These are phyloP conservation scores for Camptophora hylomeconis DNA, from an alignment of 2,329 filamentous ascomycete genomes.

Conservation along the genomic window DNA sequence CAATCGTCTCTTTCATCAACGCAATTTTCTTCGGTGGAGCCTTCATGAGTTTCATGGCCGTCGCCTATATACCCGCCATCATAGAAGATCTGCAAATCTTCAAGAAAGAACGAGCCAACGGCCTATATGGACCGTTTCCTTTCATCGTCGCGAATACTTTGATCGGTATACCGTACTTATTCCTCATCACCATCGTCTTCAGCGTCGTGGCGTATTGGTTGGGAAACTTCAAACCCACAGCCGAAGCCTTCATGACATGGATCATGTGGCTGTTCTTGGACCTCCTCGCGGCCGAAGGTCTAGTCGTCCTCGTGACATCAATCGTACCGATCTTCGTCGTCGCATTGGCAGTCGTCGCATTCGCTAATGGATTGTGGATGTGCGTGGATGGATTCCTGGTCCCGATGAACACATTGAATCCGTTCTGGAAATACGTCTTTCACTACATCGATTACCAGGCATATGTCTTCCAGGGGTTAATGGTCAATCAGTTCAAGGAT, in stretches of 20 bases:
- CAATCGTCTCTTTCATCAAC: constrained; percentile 72
- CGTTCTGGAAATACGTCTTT: constrained; percentile 71
- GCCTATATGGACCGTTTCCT: constrained; percentile 60
- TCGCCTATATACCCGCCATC: constrained; percentile 74
- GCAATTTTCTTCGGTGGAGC: constrained; percentile 65
- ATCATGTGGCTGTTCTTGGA: constrained; percentile 79
- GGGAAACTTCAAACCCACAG: constrained; percentile 56
- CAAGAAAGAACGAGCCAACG: constrained; percentile 67
- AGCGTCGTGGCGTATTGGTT: constrained; percentile 69
- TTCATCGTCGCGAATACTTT: constrained; percentile 71
- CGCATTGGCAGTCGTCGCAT: constrained; percentile 64
- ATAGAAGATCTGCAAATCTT: constrained; percentile 65
- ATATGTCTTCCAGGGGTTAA: constrained; percentile 86
- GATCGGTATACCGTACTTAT: constrained; percentile 69
- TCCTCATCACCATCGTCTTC: constrained; percentile 64
- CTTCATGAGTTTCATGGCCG: constrained; percentile 70
- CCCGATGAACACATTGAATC: constrained; percentile 56
- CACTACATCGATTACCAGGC: constrained; percentile 72
- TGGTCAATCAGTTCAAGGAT: constrained; percentile 70
- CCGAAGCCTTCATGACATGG: constrained; percentile 59
- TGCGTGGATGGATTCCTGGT: constrained; percentile 73
- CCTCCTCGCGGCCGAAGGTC: constrained; percentile 65
- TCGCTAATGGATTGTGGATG: constrained; percentile 87
- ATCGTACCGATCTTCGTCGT: constrained; percentile 71
- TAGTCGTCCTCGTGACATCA: constrained; percentile 63